Conservation (phyloP, 306 rosid genomes). For the Psophocarpus tetragonolobus region DNA sequence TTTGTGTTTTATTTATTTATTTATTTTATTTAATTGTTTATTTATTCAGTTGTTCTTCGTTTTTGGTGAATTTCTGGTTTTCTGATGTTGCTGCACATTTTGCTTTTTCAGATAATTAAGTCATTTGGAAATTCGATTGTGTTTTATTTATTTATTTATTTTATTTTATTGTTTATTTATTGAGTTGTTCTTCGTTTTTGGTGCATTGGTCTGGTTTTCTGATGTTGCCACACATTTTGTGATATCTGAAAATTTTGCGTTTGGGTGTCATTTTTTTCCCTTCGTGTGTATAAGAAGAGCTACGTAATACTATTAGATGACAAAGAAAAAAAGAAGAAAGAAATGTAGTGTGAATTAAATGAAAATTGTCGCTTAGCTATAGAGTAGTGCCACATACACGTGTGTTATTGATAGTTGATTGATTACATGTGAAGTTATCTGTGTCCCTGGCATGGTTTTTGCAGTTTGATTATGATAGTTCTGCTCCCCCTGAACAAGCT, state of each 20-base stretch:
- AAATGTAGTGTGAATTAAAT: background rate
- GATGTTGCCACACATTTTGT: background rate
- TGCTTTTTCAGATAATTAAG: background rate
- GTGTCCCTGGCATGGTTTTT: slow-evolving; percentile 25
- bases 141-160: background rate
- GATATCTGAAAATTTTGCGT: background rate
- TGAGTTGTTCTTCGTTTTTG: background rate
- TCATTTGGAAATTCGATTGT: background rate
- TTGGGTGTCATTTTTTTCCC: slow-evolving; percentile 5
- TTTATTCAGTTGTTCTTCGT: background rate
- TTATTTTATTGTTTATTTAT: background rate
- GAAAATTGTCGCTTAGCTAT: slow-evolving; percentile 7
- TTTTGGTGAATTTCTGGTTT: slow-evolving; percentile 7
- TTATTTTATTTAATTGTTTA: too few relatives aligned
- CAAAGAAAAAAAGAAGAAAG: background rate
- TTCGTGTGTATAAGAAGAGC: background rate
- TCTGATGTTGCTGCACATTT: background rate
- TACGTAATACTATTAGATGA: background rate
- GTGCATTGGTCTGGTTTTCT: background rate
- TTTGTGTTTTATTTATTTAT: background rate
- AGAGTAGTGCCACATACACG: background rate
- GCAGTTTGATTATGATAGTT: slow-evolving; percentile 91
- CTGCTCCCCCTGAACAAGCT: slow-evolving; percentile 97
- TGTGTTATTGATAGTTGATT: background rate
- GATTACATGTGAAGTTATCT: slow-evolving; percentile 5